Conservation (phyloP, 805 yeast species). For the Tanozyma kutaoensis region DNA sequence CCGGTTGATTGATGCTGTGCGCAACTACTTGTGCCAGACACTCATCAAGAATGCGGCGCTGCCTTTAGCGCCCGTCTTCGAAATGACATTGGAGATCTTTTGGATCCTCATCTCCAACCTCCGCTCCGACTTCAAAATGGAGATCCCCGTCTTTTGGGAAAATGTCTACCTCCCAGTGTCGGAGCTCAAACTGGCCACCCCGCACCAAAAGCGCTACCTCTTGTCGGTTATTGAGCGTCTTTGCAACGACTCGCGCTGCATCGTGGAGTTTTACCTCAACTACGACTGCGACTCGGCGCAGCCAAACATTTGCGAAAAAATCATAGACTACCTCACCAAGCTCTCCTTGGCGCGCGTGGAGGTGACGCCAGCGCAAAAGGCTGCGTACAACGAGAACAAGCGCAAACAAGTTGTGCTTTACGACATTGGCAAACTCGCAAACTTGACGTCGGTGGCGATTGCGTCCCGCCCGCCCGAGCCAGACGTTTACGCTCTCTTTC, state of each 20-base stretch:
- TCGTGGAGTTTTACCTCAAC: conserved; percentile 86
- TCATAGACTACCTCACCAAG: conserved; percentile 66
- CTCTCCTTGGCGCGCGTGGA: conserved; percentile 60
- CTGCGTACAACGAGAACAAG: conserved; percentile 25
- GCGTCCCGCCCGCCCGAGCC: conserved; percentile 42
- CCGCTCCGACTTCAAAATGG: conserved; percentile 80
- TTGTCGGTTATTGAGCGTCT: conserved; percentile 69
- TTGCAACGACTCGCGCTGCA: conserved; percentile 77
- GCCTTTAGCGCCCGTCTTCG: conserved; percentile 82
- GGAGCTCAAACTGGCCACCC: conserved; percentile 81
- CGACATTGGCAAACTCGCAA: conserved; percentile 60
- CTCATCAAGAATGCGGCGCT: conserved; percentile 89
- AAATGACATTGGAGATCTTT: conserved; percentile 81
- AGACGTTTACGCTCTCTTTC: conserved; percentile 40
- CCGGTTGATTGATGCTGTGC: conserved; percentile 61
- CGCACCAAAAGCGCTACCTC: conserved; percentile 86
- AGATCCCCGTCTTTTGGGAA: conserved; percentile 84
- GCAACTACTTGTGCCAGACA: conserved; percentile 73
- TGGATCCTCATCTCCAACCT: conserved; percentile 79
- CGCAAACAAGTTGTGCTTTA: conserved; percentile 56
- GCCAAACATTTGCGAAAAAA: conserved; percentile 76
- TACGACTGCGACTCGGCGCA: conserved; percentile 82
- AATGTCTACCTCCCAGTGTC: conserved; percentile 92
- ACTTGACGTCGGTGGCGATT: conserved; percentile 58
- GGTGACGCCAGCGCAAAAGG: conserved; percentile 55